Evolutionary conservation across 2,329 filamentous ascomycete species (phyloP), one percentile per base, ranked within the genome.

Genomic region (Cladosporium sp.): DNA sequence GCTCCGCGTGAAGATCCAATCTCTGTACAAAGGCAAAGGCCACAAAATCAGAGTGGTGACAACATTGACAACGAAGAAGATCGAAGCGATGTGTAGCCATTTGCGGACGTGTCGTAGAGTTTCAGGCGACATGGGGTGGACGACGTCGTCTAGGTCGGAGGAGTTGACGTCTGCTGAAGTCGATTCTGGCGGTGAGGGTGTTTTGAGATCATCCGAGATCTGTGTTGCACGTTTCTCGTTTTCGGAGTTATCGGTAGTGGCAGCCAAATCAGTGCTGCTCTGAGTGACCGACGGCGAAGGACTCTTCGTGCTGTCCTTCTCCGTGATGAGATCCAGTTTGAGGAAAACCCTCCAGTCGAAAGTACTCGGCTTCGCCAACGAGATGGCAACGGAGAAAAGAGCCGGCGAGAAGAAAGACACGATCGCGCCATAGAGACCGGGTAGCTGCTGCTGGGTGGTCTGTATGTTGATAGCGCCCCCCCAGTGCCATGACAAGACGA

Each of bases 21-120:
- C 74, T 2, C 82, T 34, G 68, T 85, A 84, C 5, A 85, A 74
- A 26, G 83, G 82, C 73, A 85, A 75, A 0, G 82, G 83, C 83
- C 82, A 85, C 0, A 78, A 68, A 12, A 85, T 69, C 30, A 83
- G 79, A 0, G 83, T 84, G 11, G 82, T 72, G 8, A 83, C 69
- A 1, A 84, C 77, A 58, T 82, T 77, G 38, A 79, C 72, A 1
- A 80, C 70, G 65, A 81, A 81, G 52, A 77, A 78, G 1, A 73
- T 68, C 69, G 77, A 78, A 0, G 82, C 80, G 59, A 82, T 78
- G 3, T 58, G 67, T n/a, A 67, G 55, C 70, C 66, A 71, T 49
- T 64, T 66, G 54, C 71, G 72, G 67, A 75, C 72, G 14, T 73
- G 69, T 11, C 65, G 66, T 15, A 73, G 68, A 6, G 71, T 74